Conservation (phyloP, 306 rosid genomes). For the Styphnolobium japonicum region DNA sequence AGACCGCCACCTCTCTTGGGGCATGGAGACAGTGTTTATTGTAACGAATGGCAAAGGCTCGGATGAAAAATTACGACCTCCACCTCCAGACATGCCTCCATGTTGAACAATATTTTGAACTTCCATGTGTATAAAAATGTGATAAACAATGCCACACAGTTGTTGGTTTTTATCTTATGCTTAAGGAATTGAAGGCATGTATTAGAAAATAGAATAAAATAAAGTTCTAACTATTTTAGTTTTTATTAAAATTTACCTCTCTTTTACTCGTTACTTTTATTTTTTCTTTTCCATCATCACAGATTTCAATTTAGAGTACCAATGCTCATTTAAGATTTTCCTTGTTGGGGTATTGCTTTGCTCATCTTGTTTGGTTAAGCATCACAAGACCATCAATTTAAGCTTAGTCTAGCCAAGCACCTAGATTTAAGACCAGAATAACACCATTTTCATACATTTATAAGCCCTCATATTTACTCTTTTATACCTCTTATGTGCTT, state of each 20-base stretch:
- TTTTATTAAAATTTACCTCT: background rate
- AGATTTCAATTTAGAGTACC: background rate
- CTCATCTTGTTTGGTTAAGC: no score
- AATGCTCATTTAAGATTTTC: background rate
- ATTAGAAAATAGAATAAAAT: background rate
- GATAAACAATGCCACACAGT: background rate
- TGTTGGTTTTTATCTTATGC: background rate
- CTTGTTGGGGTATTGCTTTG: no score
- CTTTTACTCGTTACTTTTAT: background rate
- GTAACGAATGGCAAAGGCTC: slow-evolving; percentile 32
- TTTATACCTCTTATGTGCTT: no score
- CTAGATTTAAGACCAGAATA: no score
- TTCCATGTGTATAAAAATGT: background rate
- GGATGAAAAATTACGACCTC: slow-evolving; percentile 29
- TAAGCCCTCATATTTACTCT: no score
- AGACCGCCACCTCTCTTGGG: slow-evolving; percentile 30
- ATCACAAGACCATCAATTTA: background rate
- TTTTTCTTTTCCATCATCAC: background rate
- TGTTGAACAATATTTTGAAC: slow-evolving; percentile 33
- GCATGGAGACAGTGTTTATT: slow-evolving; percentile 27
- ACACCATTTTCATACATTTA: no score
- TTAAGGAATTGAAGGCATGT: background rate
- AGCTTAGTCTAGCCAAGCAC: no score
- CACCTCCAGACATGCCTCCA: slow-evolving; percentile 54
- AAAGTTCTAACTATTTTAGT: background rate